Percentiles rank a stretch among this genome's conserved stretches.
These are phyloP conservation scores for Kondoa subrosea DNA, from an alignment of 768 basidiomycete species.

Conservation along the genomic window DNA sequence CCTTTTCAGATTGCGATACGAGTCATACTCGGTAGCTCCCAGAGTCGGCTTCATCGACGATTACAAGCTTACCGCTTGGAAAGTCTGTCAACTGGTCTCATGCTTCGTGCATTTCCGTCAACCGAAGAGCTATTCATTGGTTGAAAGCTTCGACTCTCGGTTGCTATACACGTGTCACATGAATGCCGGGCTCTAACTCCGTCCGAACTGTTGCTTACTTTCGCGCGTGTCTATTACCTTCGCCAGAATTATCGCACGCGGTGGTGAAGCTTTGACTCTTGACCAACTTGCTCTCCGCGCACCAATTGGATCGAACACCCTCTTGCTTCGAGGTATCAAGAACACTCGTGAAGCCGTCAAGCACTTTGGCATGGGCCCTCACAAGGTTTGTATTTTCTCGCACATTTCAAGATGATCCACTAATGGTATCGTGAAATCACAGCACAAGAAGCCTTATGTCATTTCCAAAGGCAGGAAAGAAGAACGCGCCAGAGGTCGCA, in stretches of 20 bases:
- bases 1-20: too few relatives aligned
- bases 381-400: slow-evolving; percentile 16
- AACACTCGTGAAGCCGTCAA: slow-evolving; percentile 86
- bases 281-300: slow-evolving; percentile 91
- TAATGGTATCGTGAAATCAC: not conserved
- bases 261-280: slow-evolving; percentile 84
- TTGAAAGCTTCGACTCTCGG: too few relatives aligned
- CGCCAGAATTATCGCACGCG: slow-evolving; percentile 70
- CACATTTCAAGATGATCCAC: slow-evolving; percentile 26
- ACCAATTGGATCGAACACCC: slow-evolving; percentile 87
- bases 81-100: too few relatives aligned
- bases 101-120: too few relatives aligned
- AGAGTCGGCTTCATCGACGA: too few relatives aligned
- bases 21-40: too few relatives aligned
- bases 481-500: slow-evolving; percentile 95
- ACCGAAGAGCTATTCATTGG: too few relatives aligned
- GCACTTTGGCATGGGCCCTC: slow-evolving; percentile 82
- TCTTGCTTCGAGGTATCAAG: slow-evolving; percentile 80
- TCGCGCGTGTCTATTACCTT: not conserved
- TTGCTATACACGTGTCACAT: too few relatives aligned
- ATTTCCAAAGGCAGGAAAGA: slow-evolving; percentile 95
- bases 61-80: too few relatives aligned
- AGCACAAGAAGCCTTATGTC: slow-evolving; percentile 87
- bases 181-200: too few relatives aligned
- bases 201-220: not conserved